Evolutionary conservation across 805 yeast species (phyloP), one percentile per base, ranked within the genome.

Genomic region (Candida jianshihensis): DNA sequence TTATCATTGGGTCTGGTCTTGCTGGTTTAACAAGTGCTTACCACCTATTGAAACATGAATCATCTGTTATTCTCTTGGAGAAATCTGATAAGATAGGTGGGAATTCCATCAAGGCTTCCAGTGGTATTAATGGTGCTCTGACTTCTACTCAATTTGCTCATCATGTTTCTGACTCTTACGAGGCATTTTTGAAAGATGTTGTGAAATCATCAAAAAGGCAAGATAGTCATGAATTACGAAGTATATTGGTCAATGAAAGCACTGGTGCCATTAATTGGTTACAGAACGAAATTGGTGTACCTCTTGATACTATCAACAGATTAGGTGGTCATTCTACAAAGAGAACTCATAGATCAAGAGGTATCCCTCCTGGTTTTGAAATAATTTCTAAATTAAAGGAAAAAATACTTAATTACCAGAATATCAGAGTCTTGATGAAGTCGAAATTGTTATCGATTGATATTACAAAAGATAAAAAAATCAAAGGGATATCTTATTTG

Each of bases 311-410:
- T 13, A 81, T 85, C 11, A 71, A 85, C n/a, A 73, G 84, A 47
- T 59, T 85, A 30, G 95, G 95, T 19, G 95, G 95, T 3, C 94
- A 85, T 53, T 78, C 88, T 1, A 75, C 69, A 34, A 78, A 86
- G 16, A 68, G 95, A 56, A 85, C 95, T 1, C 95, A 85, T 55
- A 70, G 94, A 47, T 89, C 94, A 1, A 70, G 73, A 7, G 65
- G 63, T 11, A 51, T 72, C 14, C 79, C 81, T 12, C 82, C 82
- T 4, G 82, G 82, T 0, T 72, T 66, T 54, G 79, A 74, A 30
- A 73, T 76, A 14, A 62, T 76, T 1, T 66, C 72, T 6, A 61
- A 70, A 5, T 51, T 75, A 33, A 58, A 64, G 29, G 61, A 62
- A 30, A 54, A 53, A 22, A 41, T 73, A 11, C 56, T 67, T 25